Evolutionary conservation across 495 filamentous ascomycete genomes (phyloP), one percentile per base, ranked within the genome.

Genomic region (Opeltia flavorubescens): DNA sequence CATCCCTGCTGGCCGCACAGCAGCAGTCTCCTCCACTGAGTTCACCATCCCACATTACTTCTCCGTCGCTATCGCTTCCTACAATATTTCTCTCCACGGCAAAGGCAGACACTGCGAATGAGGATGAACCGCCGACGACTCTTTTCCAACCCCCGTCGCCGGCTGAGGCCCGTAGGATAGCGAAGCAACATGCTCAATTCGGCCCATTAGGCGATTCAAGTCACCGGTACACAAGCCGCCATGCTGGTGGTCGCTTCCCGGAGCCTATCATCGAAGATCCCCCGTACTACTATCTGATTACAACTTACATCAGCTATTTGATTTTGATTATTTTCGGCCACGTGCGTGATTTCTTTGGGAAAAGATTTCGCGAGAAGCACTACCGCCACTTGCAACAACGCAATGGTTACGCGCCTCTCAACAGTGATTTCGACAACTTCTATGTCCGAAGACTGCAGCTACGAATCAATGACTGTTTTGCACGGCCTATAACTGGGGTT

Each of bases 351-450:
- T 98, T 95, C 64, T 98, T 98, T 59, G 91, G 93, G 54, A 96
- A 95, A 68, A 77, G 86, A 20, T 95, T 96, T 64, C 78, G 81
- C 57, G 74, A 86, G 55, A 76, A 82, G 43, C 70, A 81, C 46
- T 98, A 98, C 64, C 77, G 76, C 56, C 82, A 94, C 55, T 66
- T 98, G 55, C 85, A 82, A 60, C 74, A 77, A 20, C 69, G 74
- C 43, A 84, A 95, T 63, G 91, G 91, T 34, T 95, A 95, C 62
- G 91, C 88, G 15, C 85, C 91, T n/a, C 69, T 98, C 54, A 95
- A 95, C 63, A 93, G 86, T 53, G 91, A 96, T 64, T 98, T 98
- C 55, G 91, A 98, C 67, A 96, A 87, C 64, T 98, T 98, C 63
- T 98, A 98, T 64, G 84, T 91, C 30, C 77, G 91, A 40, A 75